These are phyloP conservation scores for Trichophyton verrucosum DNA, from an alignment of 2,329 filamentous ascomycete genomes.

Conservation along the genomic window DNA sequence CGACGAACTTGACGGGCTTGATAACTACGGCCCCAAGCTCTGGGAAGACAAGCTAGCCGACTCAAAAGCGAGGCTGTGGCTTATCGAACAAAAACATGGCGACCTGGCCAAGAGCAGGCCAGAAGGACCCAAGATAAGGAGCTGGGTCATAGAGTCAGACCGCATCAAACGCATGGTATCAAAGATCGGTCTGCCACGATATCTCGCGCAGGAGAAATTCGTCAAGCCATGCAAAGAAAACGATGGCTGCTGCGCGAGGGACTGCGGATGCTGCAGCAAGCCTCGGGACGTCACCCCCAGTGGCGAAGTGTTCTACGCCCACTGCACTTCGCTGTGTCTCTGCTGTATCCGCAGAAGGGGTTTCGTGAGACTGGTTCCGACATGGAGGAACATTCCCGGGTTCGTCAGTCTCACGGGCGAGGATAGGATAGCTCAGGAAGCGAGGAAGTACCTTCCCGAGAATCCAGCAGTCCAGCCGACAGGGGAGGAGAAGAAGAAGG, in stretches of 20 bases:
- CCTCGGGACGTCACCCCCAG: background rate
- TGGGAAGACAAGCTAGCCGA: background rate
- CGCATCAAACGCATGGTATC: background rate
- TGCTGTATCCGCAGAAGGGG: background rate
- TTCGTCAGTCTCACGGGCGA: background rate
- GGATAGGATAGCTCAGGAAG: background rate
- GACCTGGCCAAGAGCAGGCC: background rate
- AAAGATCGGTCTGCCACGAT: background rate
- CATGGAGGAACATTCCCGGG: background rate
- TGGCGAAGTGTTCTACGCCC: background rate
- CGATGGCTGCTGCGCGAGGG: background rate
- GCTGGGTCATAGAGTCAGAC: background rate
- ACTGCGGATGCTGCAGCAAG: background rate
- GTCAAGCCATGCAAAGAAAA: background rate
- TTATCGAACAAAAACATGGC: background rate
- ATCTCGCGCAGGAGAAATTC: background rate
- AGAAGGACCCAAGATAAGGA: background rate
- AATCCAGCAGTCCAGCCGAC: background rate
- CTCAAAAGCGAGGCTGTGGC: background rate
- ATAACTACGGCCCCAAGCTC: background rate
- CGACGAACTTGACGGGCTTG: background rate
- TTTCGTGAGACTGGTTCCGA: background rate
- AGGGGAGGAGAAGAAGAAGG: background rate
- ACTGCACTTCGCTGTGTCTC: background rate
- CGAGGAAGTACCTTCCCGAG: background rate